These are phyloP conservation scores for Fusarium acutatum DNA, from an alignment of 2,329 filamentous ascomycete genomes.

Conservation along the genomic window DNA sequence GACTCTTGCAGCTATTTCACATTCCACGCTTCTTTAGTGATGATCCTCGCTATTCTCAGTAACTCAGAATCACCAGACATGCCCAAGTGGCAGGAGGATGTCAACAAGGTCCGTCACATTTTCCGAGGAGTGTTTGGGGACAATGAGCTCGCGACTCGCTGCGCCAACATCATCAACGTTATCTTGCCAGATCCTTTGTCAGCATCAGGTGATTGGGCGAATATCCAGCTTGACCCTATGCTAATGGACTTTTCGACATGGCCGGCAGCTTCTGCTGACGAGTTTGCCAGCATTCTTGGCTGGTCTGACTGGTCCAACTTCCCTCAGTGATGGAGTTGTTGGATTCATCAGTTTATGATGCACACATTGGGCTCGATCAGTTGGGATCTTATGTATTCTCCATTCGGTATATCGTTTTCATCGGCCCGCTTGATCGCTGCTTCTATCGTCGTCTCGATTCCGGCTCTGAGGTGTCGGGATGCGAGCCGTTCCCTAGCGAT, in stretches of 20 bases:
- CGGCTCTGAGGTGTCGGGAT: not conserved
- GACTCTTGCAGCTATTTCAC: not conserved
- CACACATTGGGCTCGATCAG: not conserved
- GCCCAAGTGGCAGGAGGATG: not conserved
- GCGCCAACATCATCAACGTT: not conserved
- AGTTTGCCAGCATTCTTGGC: not conserved
- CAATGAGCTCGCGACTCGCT: not conserved
- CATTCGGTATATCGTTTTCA: not conserved
- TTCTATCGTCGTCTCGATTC: not conserved
- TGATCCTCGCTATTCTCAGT: not conserved
- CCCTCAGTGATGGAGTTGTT: accelerated
- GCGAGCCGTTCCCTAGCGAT: not conserved
- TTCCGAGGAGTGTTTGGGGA: not conserved
- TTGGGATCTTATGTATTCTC: not conserved
- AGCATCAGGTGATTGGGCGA: not conserved
- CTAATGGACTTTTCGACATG: not conserved
- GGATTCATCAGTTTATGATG: not conserved
- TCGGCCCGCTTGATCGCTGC: not conserved
- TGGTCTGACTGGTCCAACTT: not conserved
- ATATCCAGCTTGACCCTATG: not conserved
- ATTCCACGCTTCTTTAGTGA: not conserved
- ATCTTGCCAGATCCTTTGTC: not conserved
- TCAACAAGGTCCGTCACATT: not conserved
- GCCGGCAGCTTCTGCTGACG: not conserved
- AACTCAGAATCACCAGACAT: not conserved